Evolutionary conservation across 225 moss, liverwort and hornwort species (phyloP), one percentile per base, ranked within the genome.

Genomic region (Thuidium tamariscinum): DNA sequence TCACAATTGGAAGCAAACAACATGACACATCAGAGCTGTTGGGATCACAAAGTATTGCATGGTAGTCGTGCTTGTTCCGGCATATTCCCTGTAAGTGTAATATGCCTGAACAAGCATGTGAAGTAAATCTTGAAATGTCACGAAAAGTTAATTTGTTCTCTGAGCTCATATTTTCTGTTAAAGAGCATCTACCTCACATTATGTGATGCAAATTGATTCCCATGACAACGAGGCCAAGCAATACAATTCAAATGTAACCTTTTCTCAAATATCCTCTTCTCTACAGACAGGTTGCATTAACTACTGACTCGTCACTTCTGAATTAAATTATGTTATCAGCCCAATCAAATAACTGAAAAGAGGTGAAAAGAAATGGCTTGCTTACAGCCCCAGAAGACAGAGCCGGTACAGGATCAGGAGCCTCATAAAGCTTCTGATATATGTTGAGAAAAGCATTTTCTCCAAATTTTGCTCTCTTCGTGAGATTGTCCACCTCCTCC

Each of bases 401-500:
- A 70, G 94, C 98, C 85, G 95, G 93, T 74, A 95, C 95, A 80
- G 98, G 98, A 83, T 98, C 96, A 55, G 97, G 96, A 81, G 96
- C 98, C 91, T 98, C 98, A 84, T 96, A 98, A 49, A 98, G 96
- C 90, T 95, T 98, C 86, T 98, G 98, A 62, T 98, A 98, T 42
- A 98, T 92, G 88, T 95, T 96, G 41, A 98, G 95, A 78, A 98
- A 96, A n/a, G 98, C 87, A 91, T 98, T 98, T 80, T 98, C 98
- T 87, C 98, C 98, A 91, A 92, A 97, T 90, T 97, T 97, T n/a
- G 97, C 95, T 87, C 97, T 87, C 93, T 97, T 97, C 22, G 96
- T 97, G 69, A 97, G 94, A 77, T 97, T 97, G 88, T 97, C 97
- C 63, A 97, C 97, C 91, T 97, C 97, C 86, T 97, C 97, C 83